These are phyloP conservation scores for Nakataea oryzae DNA, from an alignment of 2,329 filamentous ascomycete genomes.

Conservation along the genomic window DNA sequence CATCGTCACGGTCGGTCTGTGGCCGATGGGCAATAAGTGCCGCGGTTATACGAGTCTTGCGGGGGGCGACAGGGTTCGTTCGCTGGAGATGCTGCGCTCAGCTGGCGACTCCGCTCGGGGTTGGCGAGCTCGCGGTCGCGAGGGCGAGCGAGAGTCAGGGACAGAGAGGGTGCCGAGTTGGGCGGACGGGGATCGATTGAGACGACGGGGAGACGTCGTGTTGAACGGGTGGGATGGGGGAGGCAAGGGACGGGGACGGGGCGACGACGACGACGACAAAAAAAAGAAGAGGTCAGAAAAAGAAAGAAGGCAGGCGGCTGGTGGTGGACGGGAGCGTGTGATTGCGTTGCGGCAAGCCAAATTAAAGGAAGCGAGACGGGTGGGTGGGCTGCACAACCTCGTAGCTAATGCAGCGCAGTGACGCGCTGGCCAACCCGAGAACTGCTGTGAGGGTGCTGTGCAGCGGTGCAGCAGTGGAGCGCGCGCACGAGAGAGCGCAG, in stretches of 20 bases:
- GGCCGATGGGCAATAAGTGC: neutral
- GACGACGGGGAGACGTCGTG: neutral
- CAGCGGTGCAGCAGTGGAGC: too few species aligned
- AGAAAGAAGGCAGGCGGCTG: neutral
- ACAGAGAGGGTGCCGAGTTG: neutral
- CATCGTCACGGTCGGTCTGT: constrained; percentile 17
- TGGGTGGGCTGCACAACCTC: neutral
- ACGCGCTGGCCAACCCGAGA: neutral
- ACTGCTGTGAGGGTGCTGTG: too few species aligned
- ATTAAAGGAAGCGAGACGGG: neutral
- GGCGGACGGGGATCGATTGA: neutral
- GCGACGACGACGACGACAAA: too few species aligned
- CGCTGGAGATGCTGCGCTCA: neutral
- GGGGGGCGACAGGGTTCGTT: neutral
- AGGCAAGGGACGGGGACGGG: too few species aligned
- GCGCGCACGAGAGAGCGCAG: too few species aligned
- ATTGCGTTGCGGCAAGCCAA: neutral
- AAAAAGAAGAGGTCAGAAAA: too few species aligned
- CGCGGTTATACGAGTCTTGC: too few species aligned
- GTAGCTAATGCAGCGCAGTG: neutral
- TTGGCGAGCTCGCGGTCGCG: neutral
- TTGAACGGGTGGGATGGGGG: neutral
- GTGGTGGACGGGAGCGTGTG: neutral
- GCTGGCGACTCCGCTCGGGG: neutral
- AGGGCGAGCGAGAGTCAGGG: too few species aligned